Evolutionary conservation across 768 basidiomycete genomes (phyloP), one percentile per base, ranked within the genome.

Genomic region (Ramaria sp.): DNA sequence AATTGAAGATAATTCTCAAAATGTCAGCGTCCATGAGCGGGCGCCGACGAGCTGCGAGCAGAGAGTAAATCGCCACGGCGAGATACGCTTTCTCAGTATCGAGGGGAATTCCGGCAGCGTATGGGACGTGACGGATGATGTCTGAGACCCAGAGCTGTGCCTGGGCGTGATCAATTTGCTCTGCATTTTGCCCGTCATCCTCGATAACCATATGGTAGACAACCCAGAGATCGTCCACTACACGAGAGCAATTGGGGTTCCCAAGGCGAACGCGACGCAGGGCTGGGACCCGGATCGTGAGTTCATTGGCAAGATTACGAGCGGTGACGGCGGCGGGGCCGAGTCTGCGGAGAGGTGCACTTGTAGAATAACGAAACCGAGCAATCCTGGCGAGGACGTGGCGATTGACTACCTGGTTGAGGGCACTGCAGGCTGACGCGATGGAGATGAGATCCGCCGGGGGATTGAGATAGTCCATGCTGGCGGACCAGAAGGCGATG

Each of bases 71-170:
- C 8, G 7, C 9, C n/a, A 44, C 42, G 7, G 42, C 42, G 7
- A 44, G 42, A 7, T 8, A 7, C 57, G 97, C 79, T 70, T 95
- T 90, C 70, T 97, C 83, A 25, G 85, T 83, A 74, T 93, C 94
- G 74, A 94, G 61, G 56, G 73, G 75, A 72, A 93, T 91, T 24
- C 88, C 85, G 69, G 90, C 91, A 30, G 74, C 85, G 66, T 91
- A 87, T 54, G 83, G 84, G 52, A 84, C 89, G 72, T 95, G 93
- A 55, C 96, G 81, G 71, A 94, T 89, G 58, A 89, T 72, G 42
- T 83, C 81, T 20, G 65, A 7, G n/a, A 44, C 42, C 42, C 42
- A 44, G 9, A 7, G 42, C 24, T 20, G 9, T 9, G 20, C 24
- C 9, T 20, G 9, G 9, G 42, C 42, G 24, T 8, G 9, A 9